These are phyloP conservation scores for Casuarina glauca DNA, from an alignment of 306 rosid species.

Conservation along the genomic window DNA sequence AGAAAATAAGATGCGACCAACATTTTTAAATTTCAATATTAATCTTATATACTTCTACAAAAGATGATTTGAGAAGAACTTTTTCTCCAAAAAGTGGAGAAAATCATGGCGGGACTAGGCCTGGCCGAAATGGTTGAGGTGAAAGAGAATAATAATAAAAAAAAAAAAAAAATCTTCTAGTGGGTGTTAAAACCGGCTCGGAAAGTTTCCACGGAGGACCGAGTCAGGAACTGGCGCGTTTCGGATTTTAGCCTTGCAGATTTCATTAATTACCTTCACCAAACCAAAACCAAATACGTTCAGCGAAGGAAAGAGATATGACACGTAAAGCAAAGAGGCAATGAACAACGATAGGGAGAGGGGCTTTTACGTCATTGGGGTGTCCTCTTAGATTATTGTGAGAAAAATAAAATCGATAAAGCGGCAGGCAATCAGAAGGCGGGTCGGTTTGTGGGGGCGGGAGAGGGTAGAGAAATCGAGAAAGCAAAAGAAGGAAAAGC, in stretches of 20 bases:
- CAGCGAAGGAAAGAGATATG: neutral
- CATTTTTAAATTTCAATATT: no score
- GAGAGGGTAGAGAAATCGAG: conserved; percentile 40
- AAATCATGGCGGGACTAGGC: neutral
- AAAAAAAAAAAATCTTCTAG: neutral
- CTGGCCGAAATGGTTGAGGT: neutral
- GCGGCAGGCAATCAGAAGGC: conserved; percentile 25
- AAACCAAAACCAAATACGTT: conserved; percentile 8
- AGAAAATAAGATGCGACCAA: no score
- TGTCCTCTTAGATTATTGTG: neutral
- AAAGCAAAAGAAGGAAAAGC: conserved; percentile 26
- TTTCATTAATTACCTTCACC: neutral
- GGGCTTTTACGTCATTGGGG: conserved; percentile 15
- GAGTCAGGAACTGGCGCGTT: neutral
- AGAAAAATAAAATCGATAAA: neutral
- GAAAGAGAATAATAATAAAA: neutral
- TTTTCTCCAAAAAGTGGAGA: no score
- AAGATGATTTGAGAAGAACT: no score
- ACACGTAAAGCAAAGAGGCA: neutral
- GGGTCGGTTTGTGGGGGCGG: conserved; percentile 46
- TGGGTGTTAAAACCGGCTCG: neutral
- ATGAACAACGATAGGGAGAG: neutral
- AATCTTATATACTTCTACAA: no score
- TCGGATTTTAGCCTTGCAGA: neutral
- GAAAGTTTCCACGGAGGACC: neutral